A percentile compares a stretch with the other conserved stretches of the same genome.
Evolutionary conservation across 2,329 filamentous ascomycete genomes (phyloP).

Genomic region (Penicillium corylophilum): DNA sequence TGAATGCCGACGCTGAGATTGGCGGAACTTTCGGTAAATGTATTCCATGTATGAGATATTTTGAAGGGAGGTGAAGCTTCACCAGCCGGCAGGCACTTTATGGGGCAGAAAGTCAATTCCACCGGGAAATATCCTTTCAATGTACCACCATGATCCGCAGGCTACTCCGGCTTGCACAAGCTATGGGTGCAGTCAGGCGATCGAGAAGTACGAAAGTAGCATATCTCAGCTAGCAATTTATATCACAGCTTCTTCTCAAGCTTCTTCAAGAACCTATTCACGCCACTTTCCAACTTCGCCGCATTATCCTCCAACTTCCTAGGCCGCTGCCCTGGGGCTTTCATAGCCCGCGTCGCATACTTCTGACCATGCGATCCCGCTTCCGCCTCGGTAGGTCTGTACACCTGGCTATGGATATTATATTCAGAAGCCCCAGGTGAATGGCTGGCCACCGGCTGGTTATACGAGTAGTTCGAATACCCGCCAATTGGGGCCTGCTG

Average conservation of each 20-base stretch:
- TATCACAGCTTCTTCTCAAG: conserved; percentile 42
- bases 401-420: conserved; percentile 48
- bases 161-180: too few species aligned
- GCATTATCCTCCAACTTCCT: conserved; percentile 41
- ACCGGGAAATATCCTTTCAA: too few species aligned
- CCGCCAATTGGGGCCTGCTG: conserved; percentile 31
- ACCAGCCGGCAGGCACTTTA: too few species aligned
- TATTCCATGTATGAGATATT: too few species aligned
- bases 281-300: conserved; percentile 41
- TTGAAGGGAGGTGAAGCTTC: too few species aligned
- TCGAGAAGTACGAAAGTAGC: too few species aligned
- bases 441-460: conserved; percentile 28
- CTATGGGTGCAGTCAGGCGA: too few species aligned
- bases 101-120: too few species aligned
- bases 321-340: conserved; percentile 32
- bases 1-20: too few species aligned
- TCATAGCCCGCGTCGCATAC: conserved; percentile 33
- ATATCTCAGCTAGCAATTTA: too few species aligned
- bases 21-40: too few species aligned
- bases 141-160: too few species aligned
- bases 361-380: conserved; percentile 37
- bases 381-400: conserved; percentile 47
- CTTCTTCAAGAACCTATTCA: conserved; percentile 48
- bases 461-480: conserved; percentile 46
- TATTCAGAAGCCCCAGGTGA: conserved; percentile 34